Conservation (phyloP, 1,284 basidiomycete species). For the Wolfiporia cocos region DNA sequence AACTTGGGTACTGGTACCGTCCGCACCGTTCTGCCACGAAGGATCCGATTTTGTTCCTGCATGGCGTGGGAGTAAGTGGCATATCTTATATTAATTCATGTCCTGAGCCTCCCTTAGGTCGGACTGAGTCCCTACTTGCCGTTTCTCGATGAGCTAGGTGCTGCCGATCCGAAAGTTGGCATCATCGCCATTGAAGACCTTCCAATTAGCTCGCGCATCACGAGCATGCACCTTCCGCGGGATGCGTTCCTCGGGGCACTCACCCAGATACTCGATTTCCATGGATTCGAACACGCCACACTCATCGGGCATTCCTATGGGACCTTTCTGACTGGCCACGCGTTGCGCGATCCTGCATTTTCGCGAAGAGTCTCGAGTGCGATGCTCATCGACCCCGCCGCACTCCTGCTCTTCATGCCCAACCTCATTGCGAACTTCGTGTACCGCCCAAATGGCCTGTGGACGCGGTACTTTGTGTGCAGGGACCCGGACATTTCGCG, state of each 20-base stretch:
- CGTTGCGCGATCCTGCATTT: conserved; percentile 25
- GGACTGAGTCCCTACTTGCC: conserved; percentile 26
- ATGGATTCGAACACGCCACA: conserved; percentile 31
- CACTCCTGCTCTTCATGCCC: conserved; percentile 48
- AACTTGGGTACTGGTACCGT: conserved; percentile 51
- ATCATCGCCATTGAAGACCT: conserved; percentile 45
- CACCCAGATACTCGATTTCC: conserved; percentile 31
- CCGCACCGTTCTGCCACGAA: conserved; percentile 36
- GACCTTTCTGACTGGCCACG: conserved; percentile 40
- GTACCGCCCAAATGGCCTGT: conserved; percentile 53
- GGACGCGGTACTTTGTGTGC: conserved; percentile 53
- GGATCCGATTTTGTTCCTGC: conserved; percentile 46
- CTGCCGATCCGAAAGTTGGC: conserved; percentile 32
- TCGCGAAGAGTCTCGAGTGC: conserved; percentile 27
- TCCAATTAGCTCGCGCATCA: conserved; percentile 47
- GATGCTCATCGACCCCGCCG: conserved; percentile 50
- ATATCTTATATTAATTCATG: too few species aligned
- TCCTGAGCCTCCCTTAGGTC: too few species aligned
- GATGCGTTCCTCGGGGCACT: conserved; percentile 27
- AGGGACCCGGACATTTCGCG: conserved; percentile 49
- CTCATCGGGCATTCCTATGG: conserved; percentile 52
- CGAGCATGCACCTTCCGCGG: conserved; percentile 30
- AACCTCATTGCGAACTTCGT: conserved; percentile 51
- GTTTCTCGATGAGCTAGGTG: conserved; percentile 35
- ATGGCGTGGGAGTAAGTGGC: conserved; percentile 48